These are phyloP conservation scores for Podaxis sp. DNA, from an alignment of 768 basidiomycete genomes.

Conservation along the genomic window DNA sequence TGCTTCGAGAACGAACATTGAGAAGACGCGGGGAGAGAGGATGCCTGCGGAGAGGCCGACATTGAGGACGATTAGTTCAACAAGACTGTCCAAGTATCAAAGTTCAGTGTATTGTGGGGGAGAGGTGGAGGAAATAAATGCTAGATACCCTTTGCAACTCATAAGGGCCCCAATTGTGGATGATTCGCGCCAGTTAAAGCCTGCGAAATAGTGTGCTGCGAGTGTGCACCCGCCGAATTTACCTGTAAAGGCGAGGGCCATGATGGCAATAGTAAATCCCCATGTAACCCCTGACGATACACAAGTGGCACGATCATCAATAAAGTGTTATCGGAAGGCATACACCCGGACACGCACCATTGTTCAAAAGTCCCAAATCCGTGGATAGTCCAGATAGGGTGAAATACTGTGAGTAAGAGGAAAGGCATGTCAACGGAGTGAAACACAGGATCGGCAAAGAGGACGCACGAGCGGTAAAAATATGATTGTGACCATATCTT, in stretches of 20 bases:
- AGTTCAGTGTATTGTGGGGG: neutral
- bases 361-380: constrained; percentile 78
- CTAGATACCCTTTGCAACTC: constrained; percentile 87
- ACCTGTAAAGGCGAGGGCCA: constrained; percentile 72
- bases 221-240: constrained; percentile 87
- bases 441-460: neutral
- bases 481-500: constrained; percentile 89
- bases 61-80: constrained; percentile 95
- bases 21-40: constrained; percentile 75
- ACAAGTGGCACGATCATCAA: too few relatives aligned
- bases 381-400: constrained; percentile 90
- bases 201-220: constrained; percentile 62
- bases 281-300: constrained; percentile 64
- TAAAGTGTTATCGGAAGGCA: neutral
- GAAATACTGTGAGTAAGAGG: constrained; percentile 63
- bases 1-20: constrained; percentile 93
- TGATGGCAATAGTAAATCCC: constrained; percentile 85
- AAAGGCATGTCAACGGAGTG: constrained; percentile 10
- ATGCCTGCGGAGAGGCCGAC: constrained; percentile 85
- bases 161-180: constrained; percentile 87
- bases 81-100: constrained; percentile 46
- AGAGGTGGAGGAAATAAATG: constrained; percentile 23
- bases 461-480: constrained; percentile 80
- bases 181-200: constrained; percentile 80
- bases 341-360: constrained; percentile 42